Percentiles rank a stretch among this genome's conserved stretches.
Conservation (phyloP, 2,329 filamentous ascomycete genomes). For the Pestalotiopsis fici region DNA sequence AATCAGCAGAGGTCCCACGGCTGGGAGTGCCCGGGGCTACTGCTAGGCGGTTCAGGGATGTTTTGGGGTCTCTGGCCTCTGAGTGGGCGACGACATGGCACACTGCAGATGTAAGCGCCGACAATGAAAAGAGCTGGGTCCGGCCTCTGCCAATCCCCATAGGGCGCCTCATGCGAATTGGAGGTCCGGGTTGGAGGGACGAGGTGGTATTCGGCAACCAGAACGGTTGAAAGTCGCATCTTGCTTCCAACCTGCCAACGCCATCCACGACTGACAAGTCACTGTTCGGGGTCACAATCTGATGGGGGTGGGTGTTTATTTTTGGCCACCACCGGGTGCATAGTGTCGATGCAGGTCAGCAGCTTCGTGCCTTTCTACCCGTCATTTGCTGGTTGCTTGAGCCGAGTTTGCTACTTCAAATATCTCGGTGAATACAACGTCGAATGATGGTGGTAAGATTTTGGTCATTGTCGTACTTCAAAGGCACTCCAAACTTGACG, state of each 20-base stretch:
- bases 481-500: neutral
- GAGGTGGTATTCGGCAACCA: neutral
- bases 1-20: conserved; percentile 22
- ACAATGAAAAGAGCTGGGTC: neutral
- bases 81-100: conserved; percentile 7
- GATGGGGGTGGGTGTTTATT: neutral
- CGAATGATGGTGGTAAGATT: neutral
- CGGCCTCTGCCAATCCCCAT: conserved; percentile 8
- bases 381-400: neutral
- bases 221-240: neutral
- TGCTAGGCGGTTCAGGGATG: conserved; percentile 10
- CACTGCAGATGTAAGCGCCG: conserved; percentile 12
- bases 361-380: neutral
- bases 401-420: neutral
- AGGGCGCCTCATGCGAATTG: neutral
- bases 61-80: conserved; percentile 5
- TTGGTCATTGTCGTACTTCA: neutral
- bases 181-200: neutral
- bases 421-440: neutral
- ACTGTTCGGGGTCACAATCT: neutral
- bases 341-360: neutral
- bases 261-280: neutral
- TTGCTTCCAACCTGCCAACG: neutral
- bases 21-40: conserved; percentile 14
- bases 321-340: neutral